Percentiles rank a stretch among this genome's conserved stretches.
phyloP scores from a whole-genome alignment of 441 rosid species.

The Syzygium malaccense region DNA sequence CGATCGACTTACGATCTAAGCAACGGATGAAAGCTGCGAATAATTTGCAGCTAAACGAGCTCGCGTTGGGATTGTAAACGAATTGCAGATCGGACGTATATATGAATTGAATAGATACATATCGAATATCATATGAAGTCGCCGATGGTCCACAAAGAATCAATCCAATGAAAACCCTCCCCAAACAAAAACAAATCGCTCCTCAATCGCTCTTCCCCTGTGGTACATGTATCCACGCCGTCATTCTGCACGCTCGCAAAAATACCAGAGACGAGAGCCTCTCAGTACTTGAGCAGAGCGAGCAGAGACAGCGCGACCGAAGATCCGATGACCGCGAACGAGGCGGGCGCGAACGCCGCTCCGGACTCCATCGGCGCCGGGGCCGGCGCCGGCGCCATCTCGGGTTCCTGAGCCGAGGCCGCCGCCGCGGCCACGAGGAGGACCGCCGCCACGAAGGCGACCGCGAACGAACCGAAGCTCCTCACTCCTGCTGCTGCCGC shows the following conservation, averaged over 20 bases:
- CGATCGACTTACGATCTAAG: background rate
- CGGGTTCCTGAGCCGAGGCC: slow-evolving; percentile 14
- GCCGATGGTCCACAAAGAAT: background rate
- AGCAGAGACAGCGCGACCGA: slow-evolving; percentile 16
- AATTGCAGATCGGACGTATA: background rate
- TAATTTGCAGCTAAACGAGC: fast-evolving
- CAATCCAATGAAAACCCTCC: background rate
- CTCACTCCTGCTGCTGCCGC: slow-evolving; percentile 9
- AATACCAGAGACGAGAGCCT: background rate
- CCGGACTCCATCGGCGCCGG: slow-evolving; percentile 10
- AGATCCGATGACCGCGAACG: slow-evolving; percentile 7
- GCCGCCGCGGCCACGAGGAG: slow-evolving; percentile 4
- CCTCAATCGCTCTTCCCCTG: background rate
- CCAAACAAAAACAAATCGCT: background rate
- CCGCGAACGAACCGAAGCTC: slow-evolving; percentile 4
- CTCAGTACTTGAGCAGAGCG: slow-evolving; percentile 15
- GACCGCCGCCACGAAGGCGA: slow-evolving; percentile 9
- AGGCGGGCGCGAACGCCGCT: slow-evolving; percentile 12
- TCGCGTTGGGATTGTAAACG: background rate
- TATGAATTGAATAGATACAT: background rate
- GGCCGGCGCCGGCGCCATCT: slow-evolving; percentile 12
- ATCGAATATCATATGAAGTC: background rate
- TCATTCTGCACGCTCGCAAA: background rate
- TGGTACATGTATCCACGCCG: background rate
- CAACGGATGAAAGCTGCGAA: background rate